Evolutionary conservation across 805 yeast genomes (phyloP).

Genomic region (Clavispora asparagi): DNA sequence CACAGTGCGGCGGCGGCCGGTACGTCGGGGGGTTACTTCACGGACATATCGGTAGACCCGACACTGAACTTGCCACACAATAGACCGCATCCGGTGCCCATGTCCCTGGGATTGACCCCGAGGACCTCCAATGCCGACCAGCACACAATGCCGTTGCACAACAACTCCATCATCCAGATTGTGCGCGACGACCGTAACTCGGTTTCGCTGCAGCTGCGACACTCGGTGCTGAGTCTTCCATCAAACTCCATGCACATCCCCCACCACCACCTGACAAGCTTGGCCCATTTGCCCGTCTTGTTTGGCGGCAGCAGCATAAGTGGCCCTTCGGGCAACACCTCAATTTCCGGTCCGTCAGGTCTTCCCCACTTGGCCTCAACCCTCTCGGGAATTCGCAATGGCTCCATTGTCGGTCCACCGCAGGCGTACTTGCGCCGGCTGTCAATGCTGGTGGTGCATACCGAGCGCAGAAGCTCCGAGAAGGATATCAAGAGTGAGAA

Average conservation of each 20-base stretch:
- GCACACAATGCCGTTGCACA: conserved; percentile 18
- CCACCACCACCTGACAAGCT: conserved; percentile 37
- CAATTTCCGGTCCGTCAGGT: conserved; percentile 33
- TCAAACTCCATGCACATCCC: conserved; percentile 44
- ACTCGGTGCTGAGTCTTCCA: conserved; percentile 38
- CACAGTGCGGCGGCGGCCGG: conserved; percentile 23
- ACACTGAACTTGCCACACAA: conserved; percentile 43
- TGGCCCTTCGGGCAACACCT: conserved; percentile 36
- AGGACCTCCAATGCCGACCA: conserved; percentile 12
- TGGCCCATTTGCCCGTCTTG: conserved; percentile 39
- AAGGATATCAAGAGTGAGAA: conserved; percentile 2
- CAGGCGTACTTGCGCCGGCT: conserved; percentile 14
- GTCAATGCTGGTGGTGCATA: conserved; percentile 10
- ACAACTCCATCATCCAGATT: conserved; percentile 38
- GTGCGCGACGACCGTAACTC: conserved; percentile 35
- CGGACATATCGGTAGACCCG: conserved; percentile 40
- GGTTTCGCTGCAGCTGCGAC: conserved; percentile 27
- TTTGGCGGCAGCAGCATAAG: conserved; percentile 39
- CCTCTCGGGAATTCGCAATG: conserved; percentile 37
- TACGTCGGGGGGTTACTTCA: conserved; percentile 39
- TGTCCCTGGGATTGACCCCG: conserved; percentile 12
- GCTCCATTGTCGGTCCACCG: conserved; percentile 27
- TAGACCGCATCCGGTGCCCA: conserved; percentile 27
- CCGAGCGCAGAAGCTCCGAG: conserved; percentile 9
- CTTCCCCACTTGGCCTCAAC: conserved; percentile 27